Base-by-base conservation (phyloP, 805 yeast species). In the Lipomyces sp. region DNA sequence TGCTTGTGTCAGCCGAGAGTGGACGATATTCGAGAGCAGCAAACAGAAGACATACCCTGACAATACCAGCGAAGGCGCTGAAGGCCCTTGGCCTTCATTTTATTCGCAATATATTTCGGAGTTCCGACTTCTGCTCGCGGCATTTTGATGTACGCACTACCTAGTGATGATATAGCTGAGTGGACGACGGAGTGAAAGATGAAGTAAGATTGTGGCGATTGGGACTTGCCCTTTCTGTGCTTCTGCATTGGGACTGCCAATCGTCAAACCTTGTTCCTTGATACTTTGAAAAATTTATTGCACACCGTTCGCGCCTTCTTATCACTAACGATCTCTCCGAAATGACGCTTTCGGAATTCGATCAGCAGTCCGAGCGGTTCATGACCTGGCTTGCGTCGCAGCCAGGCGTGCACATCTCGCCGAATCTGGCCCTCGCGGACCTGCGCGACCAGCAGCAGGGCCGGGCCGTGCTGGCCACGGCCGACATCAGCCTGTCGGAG, bases 41-140 rank as follows among this genome's bases (percentile, higher is more conserved):
- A n/a, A n/a, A n/a, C n/a, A 18, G 14, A 18, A 23, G 18, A 32
- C 49, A 13, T 29, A 51, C 55, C 59, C 43, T 73, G 98, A 67
- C 99, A 93, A 68, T 89, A 95, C 75, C 80, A 91, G 54, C 80
- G 75, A 45, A 93, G 77, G 63, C 86, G 82, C 68, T 90, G 97
- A 23, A 90, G 80, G 1, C 98, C 98, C 42, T 79, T 74, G 23
- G 87, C 80, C 69, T 86, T 86, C 75, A 86, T 76, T 66, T 83
- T 81, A 62, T 86, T 87, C 28, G 91, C 76, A 43, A 84, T 71
- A 65, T 79, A 79, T 64, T 84, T 84, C 31, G 95, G 82, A 10
- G 83, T 75, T 6, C 84, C 85, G 41, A 72, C 73, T 58, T 80
- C 84, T 47, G 85, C 82, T 59, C 74, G 71, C 2, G 73, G 79